Base-by-base conservation (phyloP, 2,329 filamentous ascomycete species). In the Fusarium sp. region DNA sequence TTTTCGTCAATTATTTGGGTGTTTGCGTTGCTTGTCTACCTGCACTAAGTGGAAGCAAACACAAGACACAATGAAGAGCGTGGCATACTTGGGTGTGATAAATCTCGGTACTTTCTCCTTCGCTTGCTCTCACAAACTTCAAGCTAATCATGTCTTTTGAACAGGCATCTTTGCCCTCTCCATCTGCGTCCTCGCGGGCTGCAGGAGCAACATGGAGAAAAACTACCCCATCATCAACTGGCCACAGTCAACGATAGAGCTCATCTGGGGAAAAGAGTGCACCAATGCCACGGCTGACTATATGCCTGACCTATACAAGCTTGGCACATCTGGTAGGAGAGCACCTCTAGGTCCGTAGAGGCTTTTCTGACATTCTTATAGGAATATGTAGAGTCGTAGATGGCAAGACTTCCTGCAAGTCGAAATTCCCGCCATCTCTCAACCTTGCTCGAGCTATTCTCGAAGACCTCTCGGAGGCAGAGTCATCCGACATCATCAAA, bases 211-310 rank as follows among this genome's bases (percentile, higher is more conserved):
- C 1, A 65, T 65, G n/a, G 74, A 75, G 16, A 69, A 45, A 22
- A 75, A 69, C 27, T 76, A 70, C 38, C 68, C 65, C 33, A 62
- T 77, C 14, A 20, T 77, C 42, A 73, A 75, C 33, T 77, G 74
- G 74, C 70, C 74, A 1, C 66, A 64, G n/a, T 65, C 63, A 18
- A 74, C 72, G 0, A 58, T 77, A 25, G 42, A 40, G 1, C 70
- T 77, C 3, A 27, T 74, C 25, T 77, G 68, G 70, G 70, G 65
- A 18, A 5, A 61, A 14, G 74, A 74, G 6, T 77, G 74, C 20
- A 57, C 45, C 8, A 38, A 63, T 14, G 68, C 63, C 4, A 75
- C 73, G 0, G 68, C 42, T 6, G 13, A 62, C 9, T 45, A 67
- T 2, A 73, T 75, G 16, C 73, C 73, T 0, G 73, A 73, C 18